A percentile compares a stretch with the other conserved stretches of the same genome.
Conservation (phyloP, 2,329 filamentous ascomycete genomes). For the Alternaria sp. region DNA sequence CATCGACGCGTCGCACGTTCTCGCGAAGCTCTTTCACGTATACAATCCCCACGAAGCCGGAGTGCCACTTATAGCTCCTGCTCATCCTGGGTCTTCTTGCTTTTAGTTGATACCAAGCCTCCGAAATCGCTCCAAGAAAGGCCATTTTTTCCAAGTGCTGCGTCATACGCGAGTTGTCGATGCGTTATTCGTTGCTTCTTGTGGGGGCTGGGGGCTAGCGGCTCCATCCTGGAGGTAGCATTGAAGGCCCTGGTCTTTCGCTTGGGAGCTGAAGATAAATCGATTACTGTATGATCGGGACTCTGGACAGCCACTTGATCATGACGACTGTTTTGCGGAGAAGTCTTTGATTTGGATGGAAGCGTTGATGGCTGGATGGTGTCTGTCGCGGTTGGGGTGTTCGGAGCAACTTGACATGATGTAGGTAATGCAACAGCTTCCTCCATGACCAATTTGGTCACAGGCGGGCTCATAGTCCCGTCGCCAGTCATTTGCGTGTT, state of each 20-base stretch:
- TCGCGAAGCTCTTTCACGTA: neutral
- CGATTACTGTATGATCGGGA: neutral
- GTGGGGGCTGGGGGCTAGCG: neutral
- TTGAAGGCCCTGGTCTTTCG: neutral
- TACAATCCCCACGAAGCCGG: neutral
- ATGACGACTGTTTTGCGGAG: neutral
- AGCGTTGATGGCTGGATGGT: neutral
- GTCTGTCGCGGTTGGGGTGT: neutral
- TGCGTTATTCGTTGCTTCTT: conserved; percentile 18
- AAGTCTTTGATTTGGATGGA: neutral
- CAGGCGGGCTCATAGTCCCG: neutral
- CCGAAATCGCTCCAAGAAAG: conserved; percentile 52
- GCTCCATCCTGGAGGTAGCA: neutral
- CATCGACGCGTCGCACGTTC: neutral
- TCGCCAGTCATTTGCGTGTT: conserved; percentile 16
- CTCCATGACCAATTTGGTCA: neutral
- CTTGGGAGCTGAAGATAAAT: neutral
- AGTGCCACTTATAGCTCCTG: conserved; percentile 21
- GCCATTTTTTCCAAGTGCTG: conserved; percentile 40
- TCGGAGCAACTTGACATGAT: neutral
- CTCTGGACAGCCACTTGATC: neutral
- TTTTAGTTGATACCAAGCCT: conserved; percentile 50
- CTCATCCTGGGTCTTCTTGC: conserved; percentile 22
- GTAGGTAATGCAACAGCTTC: neutral
- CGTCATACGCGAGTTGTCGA: conserved; percentile 34